Base-by-base conservation (phyloP, 768 basidiomycete species). In the Lanmaoa pseudosensibilis region DNA sequence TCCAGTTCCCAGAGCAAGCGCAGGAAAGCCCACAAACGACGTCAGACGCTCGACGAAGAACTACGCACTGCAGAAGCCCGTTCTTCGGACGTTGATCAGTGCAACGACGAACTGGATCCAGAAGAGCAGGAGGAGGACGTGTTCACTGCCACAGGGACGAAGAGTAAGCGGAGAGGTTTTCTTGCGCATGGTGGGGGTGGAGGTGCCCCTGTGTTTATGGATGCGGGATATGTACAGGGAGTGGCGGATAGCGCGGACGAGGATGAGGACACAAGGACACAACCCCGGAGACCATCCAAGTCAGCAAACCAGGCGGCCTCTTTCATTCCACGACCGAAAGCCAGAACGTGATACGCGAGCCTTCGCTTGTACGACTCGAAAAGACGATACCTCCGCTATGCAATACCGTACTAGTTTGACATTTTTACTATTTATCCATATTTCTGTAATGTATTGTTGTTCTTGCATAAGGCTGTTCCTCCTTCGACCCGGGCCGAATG, bases 121-220 rank as follows among this genome's bases (percentile, higher is more conserved):
- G 84, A 77, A 23, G 57, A 76, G 25, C 2, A 25, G 19, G 43
- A 46, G n/a, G 33, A 87, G 2, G 69, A 70, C 25, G 73, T 82
- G 15, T 77, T 83, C 13, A 69, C 76, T 2, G 86, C 80, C 18
- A 77, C 81, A 2, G 87, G 87, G 12, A 81, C 75, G 39, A 77
- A 76, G 65, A 81, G 77, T 49, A 82, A 78, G 61, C 75, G 71
- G 18, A 73, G 67, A 5, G 86, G 87, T 2, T 92, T 90, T 59
- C 74, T 91, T 21, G 85, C 87, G 4, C 85, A 83, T 63, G 90
- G 90, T 13, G 90, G 90, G 1, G 88, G 80, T 11, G 88, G 85
- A 23, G 90, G 90, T 1, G 55, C 66, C 1, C 85, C 89, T 1
- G 85, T 92, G 12, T 83, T 84, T 55, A 85, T 90, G 83, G 86